Evolutionary conservation across 176 grass and related monocot genomes (phyloP).

Genomic region (Aegilops bicornis): DNA sequence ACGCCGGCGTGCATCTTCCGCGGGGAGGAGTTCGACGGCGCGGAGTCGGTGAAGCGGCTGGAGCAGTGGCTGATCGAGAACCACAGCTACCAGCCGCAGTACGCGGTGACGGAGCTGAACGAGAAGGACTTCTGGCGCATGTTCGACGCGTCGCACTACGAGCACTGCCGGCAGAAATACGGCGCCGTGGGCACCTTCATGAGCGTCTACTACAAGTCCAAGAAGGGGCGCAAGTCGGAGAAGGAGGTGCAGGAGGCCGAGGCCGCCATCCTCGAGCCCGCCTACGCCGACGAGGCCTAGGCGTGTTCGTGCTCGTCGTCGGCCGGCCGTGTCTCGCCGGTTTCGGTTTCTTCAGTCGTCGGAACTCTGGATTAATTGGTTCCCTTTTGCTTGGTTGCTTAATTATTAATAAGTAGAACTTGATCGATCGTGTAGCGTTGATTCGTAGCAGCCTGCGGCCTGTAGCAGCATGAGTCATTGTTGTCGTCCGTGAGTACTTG

Average conservation of each 20-base stretch:
- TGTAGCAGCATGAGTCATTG: no score
- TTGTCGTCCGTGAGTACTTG: no score
- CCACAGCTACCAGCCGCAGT: constrained; percentile 97
- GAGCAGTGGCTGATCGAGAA: constrained; percentile 96
- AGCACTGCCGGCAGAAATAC: constrained; percentile 79
- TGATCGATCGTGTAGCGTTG: not conserved
- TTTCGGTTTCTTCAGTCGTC: no score
- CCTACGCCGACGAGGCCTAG: constrained; percentile 73
- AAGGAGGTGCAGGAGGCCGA: constrained; percentile 99
- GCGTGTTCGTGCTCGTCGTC: not conserved
- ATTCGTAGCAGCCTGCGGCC: no score
- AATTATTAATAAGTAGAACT: not conserved
- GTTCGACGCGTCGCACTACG: constrained; percentile 89
- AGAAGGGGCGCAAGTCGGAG: constrained; percentile 99
- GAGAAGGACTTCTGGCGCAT: constrained; percentile 99
- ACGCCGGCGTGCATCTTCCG: constrained; percentile 60
- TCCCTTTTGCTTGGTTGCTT: no score
- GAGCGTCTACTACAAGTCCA: constrained; percentile 96
- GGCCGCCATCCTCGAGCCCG: constrained; percentile 81
- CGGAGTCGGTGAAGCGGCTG: constrained; percentile 57
- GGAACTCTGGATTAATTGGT: no score
- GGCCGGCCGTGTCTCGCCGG: no score
- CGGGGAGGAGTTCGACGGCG: constrained; percentile 72
- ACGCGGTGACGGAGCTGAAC: constrained; percentile 79
- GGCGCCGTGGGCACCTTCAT: constrained; percentile 84